phyloP scores from a whole-genome alignment of 2,329 filamentous ascomycete species.

The Pseudophaeomoniella oleicola region DNA sequence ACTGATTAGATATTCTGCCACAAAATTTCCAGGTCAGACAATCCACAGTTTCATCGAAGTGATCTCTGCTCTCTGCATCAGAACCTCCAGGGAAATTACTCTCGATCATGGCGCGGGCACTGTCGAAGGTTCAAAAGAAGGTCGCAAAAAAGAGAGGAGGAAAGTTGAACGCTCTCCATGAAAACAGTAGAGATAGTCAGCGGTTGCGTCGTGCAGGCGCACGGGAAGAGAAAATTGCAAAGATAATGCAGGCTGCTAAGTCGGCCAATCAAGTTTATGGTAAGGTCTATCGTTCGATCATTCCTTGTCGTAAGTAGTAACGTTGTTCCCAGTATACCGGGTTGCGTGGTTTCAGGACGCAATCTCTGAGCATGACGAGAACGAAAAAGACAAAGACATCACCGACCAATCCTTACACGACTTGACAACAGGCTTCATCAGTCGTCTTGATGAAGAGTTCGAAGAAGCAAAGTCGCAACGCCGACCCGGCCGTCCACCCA shows the following conservation, averaged over 20 bases:
- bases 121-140: constrained; percentile 76
- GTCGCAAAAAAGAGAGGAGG: constrained; percentile 76
- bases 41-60: constrained; percentile 1
- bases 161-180: constrained; percentile 61
- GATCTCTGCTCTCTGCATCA: constrained; percentile 4
- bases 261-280: constrained; percentile 63
- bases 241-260: constrained; percentile 51
- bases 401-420: constrained; percentile 41
- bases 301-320: not conserved
- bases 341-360: constrained; percentile 59
- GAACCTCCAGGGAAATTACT: no score
- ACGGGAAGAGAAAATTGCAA: constrained; percentile 69
- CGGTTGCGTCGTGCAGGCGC: constrained; percentile 64
- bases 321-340: constrained; percentile 47
- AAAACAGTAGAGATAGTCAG: constrained; percentile 75
- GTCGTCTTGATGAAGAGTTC: constrained; percentile 12
- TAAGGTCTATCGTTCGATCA: constrained; percentile 25
- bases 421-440: constrained; percentile 27
- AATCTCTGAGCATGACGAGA: constrained; percentile 33
- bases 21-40: not conserved
- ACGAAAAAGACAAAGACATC: constrained; percentile 25
- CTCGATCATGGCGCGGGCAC: constrained; percentile 54
- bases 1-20: not conserved
- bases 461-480: constrained; percentile 53
- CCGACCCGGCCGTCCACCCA: constrained; percentile 71